Evolutionary conservation across 2,329 filamentous ascomycete species (phyloP).

Genomic region (Aspergillus felis): DNA sequence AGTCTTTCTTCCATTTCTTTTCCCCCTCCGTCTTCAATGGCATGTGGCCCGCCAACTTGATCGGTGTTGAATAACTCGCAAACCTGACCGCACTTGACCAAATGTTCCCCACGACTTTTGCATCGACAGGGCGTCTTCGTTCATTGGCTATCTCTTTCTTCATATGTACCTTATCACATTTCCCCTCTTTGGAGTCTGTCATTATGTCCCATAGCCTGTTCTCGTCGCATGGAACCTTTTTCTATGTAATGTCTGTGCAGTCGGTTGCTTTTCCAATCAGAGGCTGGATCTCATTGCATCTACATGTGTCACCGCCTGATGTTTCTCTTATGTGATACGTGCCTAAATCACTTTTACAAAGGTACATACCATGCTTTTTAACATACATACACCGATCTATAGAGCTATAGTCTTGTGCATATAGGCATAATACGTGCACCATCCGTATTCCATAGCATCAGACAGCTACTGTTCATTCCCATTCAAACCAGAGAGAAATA

Average conservation of each 20-base stretch:
- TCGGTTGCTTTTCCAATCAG: background rate
- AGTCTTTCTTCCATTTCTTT: background rate
- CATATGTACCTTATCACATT: background rate
- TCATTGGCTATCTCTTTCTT: slow-evolving; percentile 9
- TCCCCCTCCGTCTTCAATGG: slow-evolving; percentile 1
- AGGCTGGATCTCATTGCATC: background rate
- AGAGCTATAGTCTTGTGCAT: background rate
- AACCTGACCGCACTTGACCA: slow-evolving; percentile 1
- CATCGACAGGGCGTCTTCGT: slow-evolving; percentile 21
- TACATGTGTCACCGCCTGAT: background rate
- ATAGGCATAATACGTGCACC: too few species aligned
- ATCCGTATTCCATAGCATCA: too few species aligned
- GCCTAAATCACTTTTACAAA: background rate
- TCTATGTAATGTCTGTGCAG: background rate
- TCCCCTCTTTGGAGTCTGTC: background rate
- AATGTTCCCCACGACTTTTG: slow-evolving; percentile 19
- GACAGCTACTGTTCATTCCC: too few species aligned
- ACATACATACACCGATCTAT: background rate
- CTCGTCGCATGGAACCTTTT: background rate
- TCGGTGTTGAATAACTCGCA: slow-evolving; percentile 1
- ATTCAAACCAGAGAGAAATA: too few species aligned
- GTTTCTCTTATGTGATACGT: background rate
- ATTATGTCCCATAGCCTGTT: slow-evolving; percentile 4
- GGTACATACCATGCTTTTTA: background rate
- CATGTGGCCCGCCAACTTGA: background rate